phyloP scores from a whole-genome alignment of 2,329 filamentous ascomycete species.

The Catunica adiposa region DNA sequence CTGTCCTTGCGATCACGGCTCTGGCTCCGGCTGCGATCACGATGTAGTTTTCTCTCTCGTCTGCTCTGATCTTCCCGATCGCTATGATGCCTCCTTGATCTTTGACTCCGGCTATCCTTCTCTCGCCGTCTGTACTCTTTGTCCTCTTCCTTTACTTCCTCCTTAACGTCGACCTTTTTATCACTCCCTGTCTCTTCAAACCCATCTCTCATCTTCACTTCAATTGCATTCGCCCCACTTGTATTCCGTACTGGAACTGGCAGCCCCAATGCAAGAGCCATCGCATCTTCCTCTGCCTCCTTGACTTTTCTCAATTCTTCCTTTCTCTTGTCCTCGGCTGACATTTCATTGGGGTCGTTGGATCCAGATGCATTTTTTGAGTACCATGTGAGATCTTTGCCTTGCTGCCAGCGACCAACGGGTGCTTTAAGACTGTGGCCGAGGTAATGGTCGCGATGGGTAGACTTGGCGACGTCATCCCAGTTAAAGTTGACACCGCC shows the following conservation, averaged over 20 bases:
- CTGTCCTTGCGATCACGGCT: not conserved
- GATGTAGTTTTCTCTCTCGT: not conserved
- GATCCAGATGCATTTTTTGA: slow-evolving; percentile 33
- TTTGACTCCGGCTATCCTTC: not conserved
- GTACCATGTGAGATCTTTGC: slow-evolving; percentile 50
- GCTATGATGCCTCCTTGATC: not conserved
- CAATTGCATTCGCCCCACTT: slow-evolving; percentile 52
- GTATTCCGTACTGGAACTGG: slow-evolving; percentile 47
- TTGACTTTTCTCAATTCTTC: slow-evolving; percentile 73
- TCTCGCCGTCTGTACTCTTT: not conserved
- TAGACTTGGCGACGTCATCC: slow-evolving; percentile 78
- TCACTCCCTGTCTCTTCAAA: not conserved
- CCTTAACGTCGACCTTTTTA: not conserved
- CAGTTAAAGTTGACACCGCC: slow-evolving; percentile 94
- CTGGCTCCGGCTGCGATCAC: not conserved
- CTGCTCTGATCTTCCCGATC: not conserved
- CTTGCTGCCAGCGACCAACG: slow-evolving; percentile 81
- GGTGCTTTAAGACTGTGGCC: slow-evolving; percentile 86
- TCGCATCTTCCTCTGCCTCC: slow-evolving; percentile 82
- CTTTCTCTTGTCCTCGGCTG: slow-evolving; percentile 45
- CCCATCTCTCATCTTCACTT: slow-evolving; percentile 24
- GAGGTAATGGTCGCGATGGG: slow-evolving; percentile 77
- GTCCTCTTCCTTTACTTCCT: not conserved
- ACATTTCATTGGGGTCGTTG: slow-evolving; percentile 23
- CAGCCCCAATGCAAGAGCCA: slow-evolving; percentile 66